Conservation (phyloP, 2,329 filamentous ascomycete genomes). For the Endoconidiophora laricicola region DNA sequence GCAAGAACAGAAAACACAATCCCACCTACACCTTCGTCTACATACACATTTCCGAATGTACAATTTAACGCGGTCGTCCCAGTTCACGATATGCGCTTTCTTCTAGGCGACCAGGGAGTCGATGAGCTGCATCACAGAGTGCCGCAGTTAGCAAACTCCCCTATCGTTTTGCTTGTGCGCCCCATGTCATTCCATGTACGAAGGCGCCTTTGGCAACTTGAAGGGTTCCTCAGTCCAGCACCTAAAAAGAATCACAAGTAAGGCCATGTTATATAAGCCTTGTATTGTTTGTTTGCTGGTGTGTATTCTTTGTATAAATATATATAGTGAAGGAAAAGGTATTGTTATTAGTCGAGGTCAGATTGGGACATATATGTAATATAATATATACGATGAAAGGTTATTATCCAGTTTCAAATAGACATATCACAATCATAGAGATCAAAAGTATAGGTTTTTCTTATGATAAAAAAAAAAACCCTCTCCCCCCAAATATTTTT, state of each 20-base stretch:
- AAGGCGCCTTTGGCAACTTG: slow-evolving; percentile 38
- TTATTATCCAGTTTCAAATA: neutral
- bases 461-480: neutral
- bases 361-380: too few relatives aligned
- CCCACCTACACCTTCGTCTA: too few relatives aligned
- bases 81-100: slow-evolving; percentile 34
- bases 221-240: slow-evolving; percentile 30
- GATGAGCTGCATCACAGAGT: slow-evolving; percentile 23
- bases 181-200: slow-evolving; percentile 28
- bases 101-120: slow-evolving; percentile 34
- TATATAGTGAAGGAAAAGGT: too few relatives aligned
- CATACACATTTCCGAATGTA: slow-evolving; percentile 23
- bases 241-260: neutral
- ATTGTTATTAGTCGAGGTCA: too few relatives aligned
- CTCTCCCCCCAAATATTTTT: neutral
- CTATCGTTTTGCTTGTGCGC: slow-evolving; percentile 27
- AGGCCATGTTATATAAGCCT: too few relatives aligned
- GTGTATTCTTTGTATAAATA: too few relatives aligned
- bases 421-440: neutral
- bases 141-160: slow-evolving; percentile 21
- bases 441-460: too few relatives aligned
- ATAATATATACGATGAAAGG: neutral
- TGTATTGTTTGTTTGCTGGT: too few relatives aligned
- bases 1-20: too few relatives aligned
- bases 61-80: slow-evolving; percentile 24